A percentile compares a stretch with the other conserved stretches of the same genome.
phyloP scores from a whole-genome alignment of 306 rosid species.

The Sicyos baderoa region DNA sequence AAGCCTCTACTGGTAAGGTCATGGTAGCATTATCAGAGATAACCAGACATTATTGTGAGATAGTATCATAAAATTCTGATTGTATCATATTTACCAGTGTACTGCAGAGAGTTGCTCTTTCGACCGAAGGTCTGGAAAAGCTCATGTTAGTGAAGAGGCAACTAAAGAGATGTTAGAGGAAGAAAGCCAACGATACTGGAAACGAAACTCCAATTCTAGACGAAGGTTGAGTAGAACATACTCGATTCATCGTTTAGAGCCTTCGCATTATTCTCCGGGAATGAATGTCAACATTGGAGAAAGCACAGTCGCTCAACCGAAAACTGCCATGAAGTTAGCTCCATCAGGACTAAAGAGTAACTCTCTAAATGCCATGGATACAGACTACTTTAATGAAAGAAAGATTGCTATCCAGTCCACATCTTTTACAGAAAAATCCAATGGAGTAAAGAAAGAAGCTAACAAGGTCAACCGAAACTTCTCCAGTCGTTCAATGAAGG shows the following conservation, averaged over 20 bases:
- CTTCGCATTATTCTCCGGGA: conserved; percentile 23
- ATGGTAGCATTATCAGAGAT: conserved; percentile 13
- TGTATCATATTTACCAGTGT: conserved; percentile 33
- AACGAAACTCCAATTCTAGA: conserved; percentile 24
- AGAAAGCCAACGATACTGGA: conserved; percentile 30
- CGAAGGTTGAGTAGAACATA: conserved; percentile 26
- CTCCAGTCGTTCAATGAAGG: conserved; percentile 27
- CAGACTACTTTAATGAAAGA: conserved; percentile 13
- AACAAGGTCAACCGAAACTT: conserved; percentile 25
- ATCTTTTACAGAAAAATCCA: conserved; percentile 23
- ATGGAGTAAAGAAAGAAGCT: conserved; percentile 23
- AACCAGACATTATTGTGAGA: background rate
- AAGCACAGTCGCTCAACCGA: background rate
- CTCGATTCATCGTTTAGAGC: conserved; percentile 26
- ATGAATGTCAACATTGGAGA: background rate
- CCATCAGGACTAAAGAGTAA: background rate
- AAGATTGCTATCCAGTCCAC: conserved; percentile 18
- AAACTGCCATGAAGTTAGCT: background rate
- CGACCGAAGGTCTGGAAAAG: conserved; percentile 25
- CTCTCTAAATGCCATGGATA: conserved; percentile 3
- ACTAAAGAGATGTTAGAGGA: conserved; percentile 21
- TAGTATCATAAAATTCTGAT: conserved; percentile 1
- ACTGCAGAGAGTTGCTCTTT: conserved; percentile 20
- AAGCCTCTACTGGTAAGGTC: conserved; percentile 42
- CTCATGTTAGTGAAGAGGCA: conserved; percentile 21